These are phyloP conservation scores for Dentipellis fragilis DNA, from an alignment of 768 basidiomycete species.

Conservation along the genomic window DNA sequence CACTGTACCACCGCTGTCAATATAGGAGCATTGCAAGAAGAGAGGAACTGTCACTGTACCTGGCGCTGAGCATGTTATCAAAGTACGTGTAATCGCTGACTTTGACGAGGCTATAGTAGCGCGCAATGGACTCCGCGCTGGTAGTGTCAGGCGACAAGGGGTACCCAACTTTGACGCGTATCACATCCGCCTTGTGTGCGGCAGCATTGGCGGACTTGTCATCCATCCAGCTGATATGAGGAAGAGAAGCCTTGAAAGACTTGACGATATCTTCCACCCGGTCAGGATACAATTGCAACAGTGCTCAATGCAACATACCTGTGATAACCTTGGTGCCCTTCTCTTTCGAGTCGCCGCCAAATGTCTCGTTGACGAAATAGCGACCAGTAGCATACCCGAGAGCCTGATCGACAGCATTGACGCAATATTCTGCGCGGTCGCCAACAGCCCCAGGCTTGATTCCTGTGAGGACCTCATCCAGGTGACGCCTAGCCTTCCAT, in stretches of 20 bases:
- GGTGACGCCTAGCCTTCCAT: constrained; percentile 62
- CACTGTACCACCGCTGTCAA: constrained; percentile 24
- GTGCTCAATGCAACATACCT: constrained; percentile 29
- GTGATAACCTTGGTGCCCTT: constrained; percentile 80
- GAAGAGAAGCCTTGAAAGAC: constrained; percentile 72
- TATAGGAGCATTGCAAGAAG: not conserved
- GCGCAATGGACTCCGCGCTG: constrained; percentile 53
- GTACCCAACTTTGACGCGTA: constrained; percentile 89
- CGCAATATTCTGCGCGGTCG: constrained; percentile 79
- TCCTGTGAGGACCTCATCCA: constrained; percentile 69
- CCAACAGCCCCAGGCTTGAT: constrained; percentile 80
- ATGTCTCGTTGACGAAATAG: constrained; percentile 81
- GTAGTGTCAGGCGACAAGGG: constrained; percentile 79
- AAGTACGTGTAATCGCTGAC: constrained; percentile 69
- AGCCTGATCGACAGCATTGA: constrained; percentile 55
- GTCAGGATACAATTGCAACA: constrained; percentile 3
- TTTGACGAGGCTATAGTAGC: constrained; percentile 65
- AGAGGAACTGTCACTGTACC: constrained; percentile 23
- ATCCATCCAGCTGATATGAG: constrained; percentile 87
- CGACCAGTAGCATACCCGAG: constrained; percentile 88
- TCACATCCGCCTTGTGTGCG: constrained; percentile 75
- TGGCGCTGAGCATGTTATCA: constrained; percentile 64
- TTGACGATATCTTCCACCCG: constrained; percentile 55
- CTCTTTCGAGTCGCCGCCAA: constrained; percentile 65
- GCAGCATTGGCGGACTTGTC: constrained; percentile 70